Conservation (phyloP, 129 eudicot species). For the Ambrosia trifida region DNA sequence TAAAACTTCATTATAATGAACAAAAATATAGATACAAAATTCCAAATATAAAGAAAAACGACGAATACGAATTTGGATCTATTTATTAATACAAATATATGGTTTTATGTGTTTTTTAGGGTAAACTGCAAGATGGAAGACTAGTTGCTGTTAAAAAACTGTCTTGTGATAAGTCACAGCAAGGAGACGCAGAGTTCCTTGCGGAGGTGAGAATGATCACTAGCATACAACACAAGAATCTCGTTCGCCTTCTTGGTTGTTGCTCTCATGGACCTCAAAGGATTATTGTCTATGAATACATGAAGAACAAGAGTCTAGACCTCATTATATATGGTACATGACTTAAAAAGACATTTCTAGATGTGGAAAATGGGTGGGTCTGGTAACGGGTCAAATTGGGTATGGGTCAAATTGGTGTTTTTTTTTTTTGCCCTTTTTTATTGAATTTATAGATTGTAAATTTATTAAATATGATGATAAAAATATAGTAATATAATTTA, state of each 20-base stretch:
- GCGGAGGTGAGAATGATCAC: slow-evolving; percentile 68
- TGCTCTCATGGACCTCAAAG: slow-evolving; percentile 60
- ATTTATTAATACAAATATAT: neutral
- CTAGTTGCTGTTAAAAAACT: slow-evolving; percentile 59
- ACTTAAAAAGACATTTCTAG: slow-evolving; percentile 3
- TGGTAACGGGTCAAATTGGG: slow-evolving; percentile 2
- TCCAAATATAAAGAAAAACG: neutral
- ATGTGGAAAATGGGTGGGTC: neutral
- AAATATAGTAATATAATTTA: neutral
- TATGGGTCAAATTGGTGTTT: neutral
- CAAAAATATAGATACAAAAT: neutral
- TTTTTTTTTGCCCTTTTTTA: neutral
- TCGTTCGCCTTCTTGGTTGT: slow-evolving; percentile 66
- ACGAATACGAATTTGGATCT: neutral
- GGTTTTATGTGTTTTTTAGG: slow-evolving; percentile 31
- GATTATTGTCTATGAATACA: slow-evolving; percentile 65
- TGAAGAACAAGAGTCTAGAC: slow-evolving; percentile 67
- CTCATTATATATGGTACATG: slow-evolving; percentile 52
- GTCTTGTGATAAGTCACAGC: slow-evolving; percentile 55
- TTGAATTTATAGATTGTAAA: neutral
- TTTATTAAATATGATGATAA: neutral
- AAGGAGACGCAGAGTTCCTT: slow-evolving; percentile 65
- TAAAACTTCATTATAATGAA: neutral
- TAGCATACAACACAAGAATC: slow-evolving; percentile 71
- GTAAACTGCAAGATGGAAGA: slow-evolving; percentile 60